Percentiles rank a stretch among this genome's conserved stretches.
These are phyloP conservation scores for Tieghemiomyces parasiticus DNA, from an alignment of 192 early-diverging fungal species.

Conservation along the genomic window DNA sequence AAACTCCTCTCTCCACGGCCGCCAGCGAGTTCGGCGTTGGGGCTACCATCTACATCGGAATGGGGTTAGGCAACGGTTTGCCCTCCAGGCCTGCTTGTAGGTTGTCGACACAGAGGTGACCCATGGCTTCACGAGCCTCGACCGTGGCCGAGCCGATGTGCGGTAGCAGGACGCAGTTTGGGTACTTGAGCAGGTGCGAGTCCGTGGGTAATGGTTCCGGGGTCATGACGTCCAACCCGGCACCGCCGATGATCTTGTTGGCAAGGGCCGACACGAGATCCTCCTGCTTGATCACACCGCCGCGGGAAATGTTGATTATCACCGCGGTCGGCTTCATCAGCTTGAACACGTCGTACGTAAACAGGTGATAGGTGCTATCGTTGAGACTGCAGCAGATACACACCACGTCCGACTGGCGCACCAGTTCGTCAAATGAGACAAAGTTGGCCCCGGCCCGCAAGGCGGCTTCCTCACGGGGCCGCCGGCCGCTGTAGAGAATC, in stretches of 20 bases:
- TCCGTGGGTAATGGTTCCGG: constrained; percentile 62
- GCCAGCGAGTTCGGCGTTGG: no score
- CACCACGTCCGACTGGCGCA: constrained; percentile 52
- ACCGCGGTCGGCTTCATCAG: constrained; percentile 54
- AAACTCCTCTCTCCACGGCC: no score
- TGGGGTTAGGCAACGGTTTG: constrained; percentile 28
- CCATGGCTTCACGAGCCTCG: constrained; percentile 74
- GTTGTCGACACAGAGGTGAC: constrained; percentile 56
- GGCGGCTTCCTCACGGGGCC: constrained; percentile 30
- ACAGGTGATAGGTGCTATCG: constrained; percentile 49
- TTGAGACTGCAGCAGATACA: constrained; percentile 63
- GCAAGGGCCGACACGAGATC: constrained; percentile 50
- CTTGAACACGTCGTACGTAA: constrained; percentile 43
- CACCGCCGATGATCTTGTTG: constrained; percentile 37
- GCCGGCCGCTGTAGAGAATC: constrained; percentile 44
- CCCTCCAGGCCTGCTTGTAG: constrained; percentile 39
- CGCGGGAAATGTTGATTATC: constrained; percentile 70
- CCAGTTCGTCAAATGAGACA: constrained; percentile 37
- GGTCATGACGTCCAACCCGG: constrained; percentile 73
- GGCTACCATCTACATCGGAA: no score
- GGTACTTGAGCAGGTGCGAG: constrained; percentile 39
- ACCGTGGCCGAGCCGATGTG: constrained; percentile 73
- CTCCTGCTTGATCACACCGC: constrained; percentile 60
- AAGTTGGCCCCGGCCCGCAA: constrained; percentile 28
- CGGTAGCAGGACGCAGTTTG: constrained; percentile 53